phyloP scores from a whole-genome alignment of 495 filamentous ascomycete genomes.

The Lasiosphaeria miniovina region DNA sequence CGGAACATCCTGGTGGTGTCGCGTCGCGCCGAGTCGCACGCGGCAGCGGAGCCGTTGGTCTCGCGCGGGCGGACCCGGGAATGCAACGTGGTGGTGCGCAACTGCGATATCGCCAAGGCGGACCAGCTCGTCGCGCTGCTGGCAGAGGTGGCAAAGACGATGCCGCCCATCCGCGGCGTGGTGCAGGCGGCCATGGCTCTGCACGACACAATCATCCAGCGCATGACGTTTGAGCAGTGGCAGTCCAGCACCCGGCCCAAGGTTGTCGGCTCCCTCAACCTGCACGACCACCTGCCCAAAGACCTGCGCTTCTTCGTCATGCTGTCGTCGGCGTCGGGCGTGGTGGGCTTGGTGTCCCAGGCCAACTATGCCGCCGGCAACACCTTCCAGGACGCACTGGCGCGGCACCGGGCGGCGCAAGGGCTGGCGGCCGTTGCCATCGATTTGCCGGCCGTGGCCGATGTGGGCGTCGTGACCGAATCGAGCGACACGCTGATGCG shows the following conservation, averaged over 20 bases:
- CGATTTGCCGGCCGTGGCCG: slow-evolving; percentile 44
- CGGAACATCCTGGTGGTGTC: slow-evolving; percentile 50
- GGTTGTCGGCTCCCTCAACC: slow-evolving; percentile 38
- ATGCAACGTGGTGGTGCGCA: slow-evolving; percentile 1
- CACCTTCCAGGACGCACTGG: slow-evolving; percentile 52
- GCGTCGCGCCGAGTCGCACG: slow-evolving; percentile 25
- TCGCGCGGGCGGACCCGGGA: no score
- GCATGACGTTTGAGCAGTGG: slow-evolving; percentile 37
- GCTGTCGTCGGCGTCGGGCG: slow-evolving; percentile 53
- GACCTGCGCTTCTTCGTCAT: slow-evolving; percentile 60
- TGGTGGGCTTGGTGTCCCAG: slow-evolving; percentile 49
- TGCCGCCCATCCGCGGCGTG: slow-evolving; percentile 52
- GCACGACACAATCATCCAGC: slow-evolving; percentile 29
- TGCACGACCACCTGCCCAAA: slow-evolving; percentile 13
- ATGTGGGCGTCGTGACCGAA: slow-evolving; percentile 35
- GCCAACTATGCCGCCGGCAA: slow-evolving; percentile 59
- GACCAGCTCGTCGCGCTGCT: neutral
- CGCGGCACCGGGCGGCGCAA: slow-evolving; percentile 31
- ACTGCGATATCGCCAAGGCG: slow-evolving; percentile 39
- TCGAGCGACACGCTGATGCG: neutral
- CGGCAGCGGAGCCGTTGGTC: neutral
- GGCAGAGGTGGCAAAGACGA: slow-evolving; percentile 4
- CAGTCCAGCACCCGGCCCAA: slow-evolving; percentile 49
- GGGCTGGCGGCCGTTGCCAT: slow-evolving; percentile 42
- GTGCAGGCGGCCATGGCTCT: slow-evolving; percentile 40